Percentiles rank a stretch among this genome's conserved stretches.
phyloP scores from a whole-genome alignment of 1,284 basidiomycete genomes.

The Vanrija pseudolonga region DNA sequence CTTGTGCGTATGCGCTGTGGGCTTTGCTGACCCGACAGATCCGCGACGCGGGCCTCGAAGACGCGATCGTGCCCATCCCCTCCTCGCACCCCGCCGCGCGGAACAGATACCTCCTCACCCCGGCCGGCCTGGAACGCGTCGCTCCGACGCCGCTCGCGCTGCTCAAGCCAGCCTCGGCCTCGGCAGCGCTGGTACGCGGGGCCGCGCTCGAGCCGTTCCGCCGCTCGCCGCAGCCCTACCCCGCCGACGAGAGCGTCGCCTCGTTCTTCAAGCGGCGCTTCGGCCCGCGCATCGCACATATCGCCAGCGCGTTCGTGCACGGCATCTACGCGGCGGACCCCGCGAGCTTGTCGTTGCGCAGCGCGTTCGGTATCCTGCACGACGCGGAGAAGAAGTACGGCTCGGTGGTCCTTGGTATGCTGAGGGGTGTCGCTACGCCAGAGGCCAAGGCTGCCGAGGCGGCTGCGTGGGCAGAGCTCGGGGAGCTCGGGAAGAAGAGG shows the following conservation, averaged over 20 bases:
- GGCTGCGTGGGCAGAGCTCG: conserved; percentile 12
- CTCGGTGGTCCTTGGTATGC: conserved; percentile 67
- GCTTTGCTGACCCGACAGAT: conserved; percentile 15
- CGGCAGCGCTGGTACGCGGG: conserved; percentile 53
- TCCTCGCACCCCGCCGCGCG: conserved; percentile 40
- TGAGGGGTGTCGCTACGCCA: conserved; percentile 47
- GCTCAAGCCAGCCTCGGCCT: not conserved
- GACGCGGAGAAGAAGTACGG: conserved; percentile 62
- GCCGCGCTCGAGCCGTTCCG: conserved; percentile 61
- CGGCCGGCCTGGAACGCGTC: conserved; percentile 5
- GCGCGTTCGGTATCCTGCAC: conserved; percentile 72
- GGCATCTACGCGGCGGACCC: conserved; percentile 91
- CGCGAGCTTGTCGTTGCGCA: conserved; percentile 65
- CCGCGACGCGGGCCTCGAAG: conserved; percentile 21
- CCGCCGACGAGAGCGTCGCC: conserved; percentile 75
- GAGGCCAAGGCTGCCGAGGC: conserved; percentile 18
- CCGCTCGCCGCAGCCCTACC: conserved; percentile 48
- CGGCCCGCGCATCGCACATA: conserved; percentile 65
- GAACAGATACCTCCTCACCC: conserved; percentile 40
- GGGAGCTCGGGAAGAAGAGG: conserved; percentile 27
- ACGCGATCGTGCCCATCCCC: conserved; percentile 35
- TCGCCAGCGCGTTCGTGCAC: conserved; percentile 82
- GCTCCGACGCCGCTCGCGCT: conserved; percentile 3
- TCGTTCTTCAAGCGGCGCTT: conserved; percentile 73
- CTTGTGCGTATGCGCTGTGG: conserved; percentile 58